phyloP scores from a whole-genome alignment of 2,329 filamentous ascomycete species.

The Aspergillus tubingensis region DNA sequence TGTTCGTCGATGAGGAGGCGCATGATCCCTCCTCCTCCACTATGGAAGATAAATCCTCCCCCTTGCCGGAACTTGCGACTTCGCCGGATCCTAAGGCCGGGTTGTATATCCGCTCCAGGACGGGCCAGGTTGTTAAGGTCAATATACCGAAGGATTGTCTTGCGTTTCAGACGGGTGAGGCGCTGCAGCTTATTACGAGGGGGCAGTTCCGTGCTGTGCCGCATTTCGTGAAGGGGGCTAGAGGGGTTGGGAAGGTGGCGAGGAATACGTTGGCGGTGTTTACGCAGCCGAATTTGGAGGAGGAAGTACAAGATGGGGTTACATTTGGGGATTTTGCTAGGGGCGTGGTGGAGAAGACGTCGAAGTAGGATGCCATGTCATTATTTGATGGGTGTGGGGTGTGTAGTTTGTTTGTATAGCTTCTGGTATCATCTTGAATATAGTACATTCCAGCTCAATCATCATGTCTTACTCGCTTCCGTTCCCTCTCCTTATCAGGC shows the following conservation, averaged over 20 bases:
- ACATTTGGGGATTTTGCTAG: constrained; percentile 74
- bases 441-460: not conserved
- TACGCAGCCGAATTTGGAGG: constrained; percentile 88
- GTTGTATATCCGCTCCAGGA: constrained; percentile 89
- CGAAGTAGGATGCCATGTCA: not conserved
- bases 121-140: constrained; percentile 82
- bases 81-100: constrained; percentile 85
- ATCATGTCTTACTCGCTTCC: constrained; percentile 24
- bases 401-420: constrained; percentile 11
- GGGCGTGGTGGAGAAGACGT: constrained; percentile 75
- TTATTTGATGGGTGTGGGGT: not conserved
- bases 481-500: constrained; percentile 16
- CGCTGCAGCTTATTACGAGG: constrained; percentile 85
- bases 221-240: constrained; percentile 85
- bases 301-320: constrained; percentile 69
- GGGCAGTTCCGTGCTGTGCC: constrained; percentile 92
- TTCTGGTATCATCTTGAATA: not conserved
- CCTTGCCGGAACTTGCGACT: constrained; percentile 60
- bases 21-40: constrained; percentile 17
- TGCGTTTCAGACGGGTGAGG: constrained; percentile 93
- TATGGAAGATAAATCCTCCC: not conserved
- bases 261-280: constrained; percentile 94
- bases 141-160: constrained; percentile 88
- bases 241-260: constrained; percentile 61
- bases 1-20: constrained; percentile 83